These are phyloP conservation scores for Mycena haematopus DNA, from an alignment of 768 basidiomycete genomes.

Conservation along the genomic window DNA sequence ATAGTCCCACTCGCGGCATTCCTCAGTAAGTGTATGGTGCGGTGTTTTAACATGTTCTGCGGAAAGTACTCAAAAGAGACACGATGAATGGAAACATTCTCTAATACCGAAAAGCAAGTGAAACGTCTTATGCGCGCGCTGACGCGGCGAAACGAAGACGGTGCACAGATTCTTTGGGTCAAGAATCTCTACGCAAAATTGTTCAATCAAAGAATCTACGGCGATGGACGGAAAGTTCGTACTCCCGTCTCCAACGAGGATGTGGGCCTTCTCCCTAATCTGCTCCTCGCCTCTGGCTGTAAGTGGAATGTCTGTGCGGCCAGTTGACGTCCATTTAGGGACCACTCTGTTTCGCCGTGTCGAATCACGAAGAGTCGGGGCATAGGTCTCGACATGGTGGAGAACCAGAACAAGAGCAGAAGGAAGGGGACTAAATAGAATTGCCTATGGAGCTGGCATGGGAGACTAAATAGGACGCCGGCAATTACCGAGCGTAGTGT, in stretches of 20 bases:
- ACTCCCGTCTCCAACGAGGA: conserved; percentile 82
- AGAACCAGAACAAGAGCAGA: too few species aligned
- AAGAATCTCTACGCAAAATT: conserved; percentile 60
- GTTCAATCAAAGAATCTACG: background rate
- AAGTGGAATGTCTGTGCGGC: conserved; percentile 86
- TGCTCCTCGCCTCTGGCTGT: conserved; percentile 77
- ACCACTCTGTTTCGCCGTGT: conserved; percentile 95
- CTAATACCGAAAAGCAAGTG: conserved; percentile 69
- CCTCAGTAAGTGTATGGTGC: conserved; percentile 65
- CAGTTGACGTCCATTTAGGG: conserved; percentile 80
- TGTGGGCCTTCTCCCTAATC: conserved; percentile 65
- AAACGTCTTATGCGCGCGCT: conserved; percentile 86
- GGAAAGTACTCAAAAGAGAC: background rate
- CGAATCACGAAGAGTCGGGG: conserved; percentile 83
- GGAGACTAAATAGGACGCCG: too few species aligned
- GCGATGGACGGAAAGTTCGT: conserved; percentile 39
- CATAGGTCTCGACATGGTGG: conserved; percentile 39
- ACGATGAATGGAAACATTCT: background rate
- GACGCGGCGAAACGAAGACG: conserved; percentile 85
- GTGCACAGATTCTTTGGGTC: conserved; percentile 81
- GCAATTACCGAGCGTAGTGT: background rate
- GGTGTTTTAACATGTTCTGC: conserved; percentile 49
- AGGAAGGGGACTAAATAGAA: too few species aligned
- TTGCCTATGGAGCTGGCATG: too few species aligned
- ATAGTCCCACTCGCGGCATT: conserved; percentile 88